Evolutionary conservation across 75 land plant species (phyloP).

Genomic region (Adiantum capillusveneris): DNA sequence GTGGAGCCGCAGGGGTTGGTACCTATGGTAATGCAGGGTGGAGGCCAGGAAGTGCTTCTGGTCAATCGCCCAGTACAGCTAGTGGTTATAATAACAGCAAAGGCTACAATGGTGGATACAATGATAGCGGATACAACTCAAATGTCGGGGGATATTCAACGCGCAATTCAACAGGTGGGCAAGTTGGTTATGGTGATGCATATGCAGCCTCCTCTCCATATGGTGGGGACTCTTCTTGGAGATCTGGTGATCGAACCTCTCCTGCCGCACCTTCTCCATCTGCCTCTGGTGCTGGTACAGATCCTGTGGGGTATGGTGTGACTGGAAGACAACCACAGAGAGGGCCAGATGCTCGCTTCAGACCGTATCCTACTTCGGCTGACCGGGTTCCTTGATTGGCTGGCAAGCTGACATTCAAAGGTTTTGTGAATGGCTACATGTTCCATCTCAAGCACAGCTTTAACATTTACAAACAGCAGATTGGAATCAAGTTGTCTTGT

Average conservation of each 20-base stretch:
- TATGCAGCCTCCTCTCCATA: not conserved
- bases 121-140: slow-evolving; percentile 29
- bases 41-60: no score
- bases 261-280: slow-evolving; percentile 15
- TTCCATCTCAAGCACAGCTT: no score
- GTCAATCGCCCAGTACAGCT: no score
- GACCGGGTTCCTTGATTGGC: no score
- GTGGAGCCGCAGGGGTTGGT: slow-evolving; percentile 10
- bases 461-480: no score
- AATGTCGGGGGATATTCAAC: slow-evolving; percentile 27
- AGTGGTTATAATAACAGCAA: no score
- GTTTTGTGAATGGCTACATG: no score
- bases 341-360: slow-evolving; percentile 33
- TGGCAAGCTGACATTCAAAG: no score
- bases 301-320: slow-evolving; percentile 33
- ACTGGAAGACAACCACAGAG: slow-evolving; percentile 63
- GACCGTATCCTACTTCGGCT: slow-evolving; percentile 12
- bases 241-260: slow-evolving; percentile 4
- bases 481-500: no score
- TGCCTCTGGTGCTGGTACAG: not conserved
- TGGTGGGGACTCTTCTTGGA: slow-evolving; percentile 9
- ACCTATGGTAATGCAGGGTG: slow-evolving; percentile 9
- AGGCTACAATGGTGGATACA: slow-evolving; percentile 4
- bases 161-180: slow-evolving; percentile 27
- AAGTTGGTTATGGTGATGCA: slow-evolving; percentile 7